Conservation (phyloP, 805 yeast genomes). For the Yamadazyma insecticola region DNA sequence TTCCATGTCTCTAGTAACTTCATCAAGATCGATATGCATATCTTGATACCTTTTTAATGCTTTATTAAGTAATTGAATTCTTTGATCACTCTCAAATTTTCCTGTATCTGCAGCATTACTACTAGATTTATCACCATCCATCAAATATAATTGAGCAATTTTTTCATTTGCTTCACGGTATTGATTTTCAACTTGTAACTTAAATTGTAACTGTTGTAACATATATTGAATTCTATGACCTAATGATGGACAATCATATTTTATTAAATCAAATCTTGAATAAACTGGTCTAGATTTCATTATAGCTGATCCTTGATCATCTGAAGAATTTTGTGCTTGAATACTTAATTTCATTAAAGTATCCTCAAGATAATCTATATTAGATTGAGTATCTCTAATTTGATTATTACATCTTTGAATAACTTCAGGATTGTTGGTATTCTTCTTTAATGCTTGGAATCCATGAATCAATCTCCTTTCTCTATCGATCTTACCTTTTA, state of each 20-base stretch:
- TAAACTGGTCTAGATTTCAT: slow-evolving; percentile 37
- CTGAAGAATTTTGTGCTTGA: slow-evolving; percentile 13
- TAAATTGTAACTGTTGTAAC: slow-evolving; percentile 92
- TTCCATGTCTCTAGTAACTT: slow-evolving; percentile 61
- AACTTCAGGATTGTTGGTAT: slow-evolving; percentile 74
- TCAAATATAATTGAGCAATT: slow-evolving; percentile 74
- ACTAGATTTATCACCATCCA: slow-evolving; percentile 86
- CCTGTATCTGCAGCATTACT: slow-evolving; percentile 89
- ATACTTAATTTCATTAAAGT: slow-evolving; percentile 60
- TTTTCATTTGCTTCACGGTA: slow-evolving; percentile 91
- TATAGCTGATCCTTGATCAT: slow-evolving; percentile 1
- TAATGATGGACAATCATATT: slow-evolving; percentile 89
- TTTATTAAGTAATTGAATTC: slow-evolving; percentile 77
- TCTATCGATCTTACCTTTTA: slow-evolving; percentile 79
- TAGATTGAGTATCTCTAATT: slow-evolving; percentile 86
- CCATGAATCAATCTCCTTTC: slow-evolving; percentile 87
- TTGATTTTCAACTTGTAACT: slow-evolving; percentile 89
- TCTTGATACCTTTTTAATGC: slow-evolving; percentile 85
- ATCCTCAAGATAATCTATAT: slow-evolving; percentile 82
- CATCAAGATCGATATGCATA: slow-evolving; percentile 72
- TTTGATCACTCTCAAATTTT: slow-evolving; percentile 74
- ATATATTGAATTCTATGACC: slow-evolving; percentile 93
- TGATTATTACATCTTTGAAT: slow-evolving; percentile 88
- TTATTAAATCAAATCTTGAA: slow-evolving; percentile 74
- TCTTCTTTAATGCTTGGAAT: slow-evolving; percentile 72